Base-by-base conservation (phyloP, 1,139 yeast genomes). In the Zygotorulaspora mrakii region DNA sequence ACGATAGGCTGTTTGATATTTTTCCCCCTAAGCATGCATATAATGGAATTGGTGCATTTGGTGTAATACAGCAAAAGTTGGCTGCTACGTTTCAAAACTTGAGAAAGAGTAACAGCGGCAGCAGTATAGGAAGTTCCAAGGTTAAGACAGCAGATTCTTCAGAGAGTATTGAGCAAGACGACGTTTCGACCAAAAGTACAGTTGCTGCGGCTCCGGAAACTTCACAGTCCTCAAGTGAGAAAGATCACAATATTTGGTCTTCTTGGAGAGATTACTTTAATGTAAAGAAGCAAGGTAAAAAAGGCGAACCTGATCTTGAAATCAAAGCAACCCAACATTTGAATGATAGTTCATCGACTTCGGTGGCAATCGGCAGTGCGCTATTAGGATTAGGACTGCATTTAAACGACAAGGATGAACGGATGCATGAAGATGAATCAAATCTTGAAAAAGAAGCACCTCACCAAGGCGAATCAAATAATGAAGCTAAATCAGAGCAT, bases 1-100 rank as follows among this genome's bases (percentile, higher is more conserved):
- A 89, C 59, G 94, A 86, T 56, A 89, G 89, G 54, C 70, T 91
- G 23, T 89, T 89, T 66, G 94, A 88, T 55, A 78, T 91, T 48
- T 79, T 87, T 42, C 86, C 81, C 46, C 96, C 96, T 1, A 71
- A 73, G 43, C 96, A 89, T 61, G 59, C 78, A 4, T 59, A 54
- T 31, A 61, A 57, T 37, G 65, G 61, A 8, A 44, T 47, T 2
- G 66, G 64, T 43, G 50, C 65, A 2, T 40, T 64, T n/a, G 51
- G 61, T 21, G 45, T 47, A 17, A 49, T 60, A 22, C 63, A 61
- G 40, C 60, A 59, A 42, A 50, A 48, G 37, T 41, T 59, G n/a
- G 35, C 49, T 4, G 57, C 59, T 7, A 57, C 65, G 22, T 62
- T 65, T 31, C 65, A 62, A 46, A 58, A 51, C 37, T 37, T 55